A percentile compares a stretch with the other conserved stretches of the same genome.
These are phyloP conservation scores for Chlamydomonas sp. DNA, from an alignment of 139 green algal species.

Conservation along the genomic window DNA sequence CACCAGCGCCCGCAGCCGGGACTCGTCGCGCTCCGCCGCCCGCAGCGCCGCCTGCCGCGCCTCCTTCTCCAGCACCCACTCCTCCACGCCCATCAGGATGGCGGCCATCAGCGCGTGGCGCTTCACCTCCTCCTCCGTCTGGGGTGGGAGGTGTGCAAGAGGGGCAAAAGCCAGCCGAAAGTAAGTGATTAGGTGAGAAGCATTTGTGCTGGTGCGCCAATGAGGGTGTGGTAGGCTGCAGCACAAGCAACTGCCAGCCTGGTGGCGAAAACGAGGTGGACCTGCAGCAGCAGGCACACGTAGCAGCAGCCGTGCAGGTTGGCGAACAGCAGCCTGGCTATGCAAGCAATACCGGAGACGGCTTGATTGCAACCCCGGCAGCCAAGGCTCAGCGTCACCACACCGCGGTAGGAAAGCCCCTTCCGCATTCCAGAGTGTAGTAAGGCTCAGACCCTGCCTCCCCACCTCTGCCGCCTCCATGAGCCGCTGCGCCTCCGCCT, in stretches of 20 bases:
- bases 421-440: not conserved
- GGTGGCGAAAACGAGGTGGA: too few relatives aligned
- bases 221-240: too few relatives aligned
- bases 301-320: too few relatives aligned
- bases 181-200: too few relatives aligned
- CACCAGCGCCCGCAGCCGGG: slow-evolving; percentile 12
- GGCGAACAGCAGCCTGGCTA: too few relatives aligned
- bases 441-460: not conserved
- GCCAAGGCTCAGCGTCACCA: too few relatives aligned
- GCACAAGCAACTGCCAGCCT: too few relatives aligned
- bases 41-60: slow-evolving; percentile 13
- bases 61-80: slow-evolving; percentile 35
- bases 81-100: slow-evolving; percentile 30
- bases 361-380: too few relatives aligned
- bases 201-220: too few relatives aligned
- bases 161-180: too few relatives aligned
- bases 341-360: too few relatives aligned
- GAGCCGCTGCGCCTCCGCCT: slow-evolving; percentile 17
- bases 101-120: slow-evolving; percentile 23
- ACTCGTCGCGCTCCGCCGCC: slow-evolving; percentile 16
- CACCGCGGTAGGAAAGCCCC: not conserved
- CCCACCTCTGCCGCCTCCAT: slow-evolving; percentile 22
- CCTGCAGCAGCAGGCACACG: too few relatives aligned
- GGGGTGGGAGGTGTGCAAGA: not conserved
- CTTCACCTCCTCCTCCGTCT: slow-evolving; percentile 14